phyloP scores from a whole-genome alignment of 202 grass and related monocot genomes.

The Bolboschoenoplectus hybrid region DNA sequence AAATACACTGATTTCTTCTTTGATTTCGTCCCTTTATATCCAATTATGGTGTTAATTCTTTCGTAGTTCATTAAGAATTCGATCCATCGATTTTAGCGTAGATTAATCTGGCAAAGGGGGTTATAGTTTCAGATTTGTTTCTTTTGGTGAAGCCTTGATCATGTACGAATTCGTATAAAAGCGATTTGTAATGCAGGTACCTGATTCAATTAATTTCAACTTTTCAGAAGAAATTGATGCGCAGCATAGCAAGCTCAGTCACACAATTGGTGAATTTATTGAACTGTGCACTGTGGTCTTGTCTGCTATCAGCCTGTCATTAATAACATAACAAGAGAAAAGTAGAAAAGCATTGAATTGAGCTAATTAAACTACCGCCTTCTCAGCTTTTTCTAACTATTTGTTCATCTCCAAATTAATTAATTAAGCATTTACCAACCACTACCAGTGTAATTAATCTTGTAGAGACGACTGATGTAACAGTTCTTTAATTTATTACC shows the following conservation, averaged over 20 bases:
- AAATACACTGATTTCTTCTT: constrained; percentile 20
- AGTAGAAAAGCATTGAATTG: not conserved
- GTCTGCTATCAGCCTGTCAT: constrained; percentile 23
- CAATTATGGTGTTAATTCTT: not conserved
- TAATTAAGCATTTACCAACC: not conserved
- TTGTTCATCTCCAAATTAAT: not conserved
- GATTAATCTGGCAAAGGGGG: not conserved
- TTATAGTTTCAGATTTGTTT: constrained; percentile 4
- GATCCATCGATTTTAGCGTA: not conserved
- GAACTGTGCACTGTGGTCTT: not conserved
- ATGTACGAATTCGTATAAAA: not conserved
- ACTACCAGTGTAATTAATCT: not conserved
- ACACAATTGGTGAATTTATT: constrained; percentile 12
- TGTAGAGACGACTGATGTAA: not conserved
- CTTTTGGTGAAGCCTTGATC: not conserved
- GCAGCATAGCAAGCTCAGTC: not conserved
- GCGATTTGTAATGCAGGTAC: not conserved
- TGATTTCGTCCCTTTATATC: constrained; percentile 15
- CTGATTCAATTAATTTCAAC: constrained; percentile 1
- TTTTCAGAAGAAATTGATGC: constrained; percentile 26
- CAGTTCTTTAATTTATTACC: not conserved
- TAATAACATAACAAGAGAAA: not conserved
- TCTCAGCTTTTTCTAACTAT: not conserved
- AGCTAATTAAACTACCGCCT: not conserved
- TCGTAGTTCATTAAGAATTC: not conserved